A percentile compares a stretch with the other conserved stretches of the same genome.
phyloP scores from a whole-genome alignment of 2,329 filamentous ascomycete genomes.

The Fusarium stilboides region DNA sequence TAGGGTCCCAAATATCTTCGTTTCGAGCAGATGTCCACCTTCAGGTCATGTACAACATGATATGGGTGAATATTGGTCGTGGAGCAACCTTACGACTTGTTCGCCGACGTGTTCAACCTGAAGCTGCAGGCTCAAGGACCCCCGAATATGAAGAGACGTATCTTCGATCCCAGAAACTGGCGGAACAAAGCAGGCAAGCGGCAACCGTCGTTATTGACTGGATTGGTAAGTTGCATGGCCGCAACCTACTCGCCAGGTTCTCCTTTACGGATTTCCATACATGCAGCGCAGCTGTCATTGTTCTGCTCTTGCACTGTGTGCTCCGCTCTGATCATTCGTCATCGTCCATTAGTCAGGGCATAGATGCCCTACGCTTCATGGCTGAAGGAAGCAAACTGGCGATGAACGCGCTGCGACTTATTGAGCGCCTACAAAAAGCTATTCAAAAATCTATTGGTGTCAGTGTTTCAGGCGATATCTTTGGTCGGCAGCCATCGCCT shows the following conservation, averaged over 20 bases:
- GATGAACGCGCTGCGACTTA: neutral
- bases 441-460: neutral
- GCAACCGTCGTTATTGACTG: neutral
- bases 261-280: slow-evolving; percentile 1
- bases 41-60: neutral
- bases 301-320: neutral
- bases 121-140: too few species aligned
- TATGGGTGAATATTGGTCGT: neutral
- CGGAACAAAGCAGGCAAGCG: neutral
- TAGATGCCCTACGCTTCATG: neutral
- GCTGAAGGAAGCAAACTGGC: neutral
- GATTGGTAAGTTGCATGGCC: neutral
- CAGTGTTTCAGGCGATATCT: too few species aligned
- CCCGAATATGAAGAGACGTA: neutral
- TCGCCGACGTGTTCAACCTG: neutral
- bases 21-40: neutral
- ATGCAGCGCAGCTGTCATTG: neutral
- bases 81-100: neutral
- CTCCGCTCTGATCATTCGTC: neutral
- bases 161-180: neutral
- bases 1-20: neutral
- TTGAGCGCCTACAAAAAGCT: neutral
- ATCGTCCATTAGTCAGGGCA: neutral
- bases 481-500: neutral
- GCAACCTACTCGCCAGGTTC: neutral